Percentiles rank a stretch among this genome's conserved stretches.
These are phyloP conservation scores for Biscutella auriculata DNA, from an alignment of 441 rosid species.

Conservation along the genomic window DNA sequence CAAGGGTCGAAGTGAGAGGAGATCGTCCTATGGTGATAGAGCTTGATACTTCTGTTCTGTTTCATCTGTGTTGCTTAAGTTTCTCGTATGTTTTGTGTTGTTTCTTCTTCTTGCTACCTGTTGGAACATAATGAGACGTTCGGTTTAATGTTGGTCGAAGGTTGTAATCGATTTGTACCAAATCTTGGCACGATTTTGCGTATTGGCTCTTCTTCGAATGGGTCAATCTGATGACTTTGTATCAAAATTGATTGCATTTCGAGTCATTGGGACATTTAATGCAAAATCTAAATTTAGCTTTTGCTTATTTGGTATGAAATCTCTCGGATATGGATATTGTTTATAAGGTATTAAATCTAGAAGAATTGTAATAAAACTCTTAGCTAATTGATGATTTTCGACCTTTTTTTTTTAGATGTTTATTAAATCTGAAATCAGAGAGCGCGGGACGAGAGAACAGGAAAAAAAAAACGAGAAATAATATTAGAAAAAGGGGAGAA, in stretches of 20 bases:
- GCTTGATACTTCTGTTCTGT: conserved; percentile 13
- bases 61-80: neutral
- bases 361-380: neutral
- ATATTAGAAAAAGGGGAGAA: too few species aligned
- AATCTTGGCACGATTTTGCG: too few species aligned
- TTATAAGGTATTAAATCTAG: neutral
- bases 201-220: too few species aligned
- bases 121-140: too few species aligned
- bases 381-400: neutral
- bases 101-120: too few species aligned
- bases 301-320: conserved; percentile 1
- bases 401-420: neutral
- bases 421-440: conserved; percentile 19
- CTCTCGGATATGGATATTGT: neutral
- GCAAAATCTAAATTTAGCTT: neutral
- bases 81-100: neutral
- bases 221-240: neutral
- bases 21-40: conserved; percentile 14
- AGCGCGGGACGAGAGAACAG: conserved; percentile 25
- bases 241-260: neutral
- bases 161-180: too few species aligned
- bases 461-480: neutral
- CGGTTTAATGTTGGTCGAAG: too few species aligned
- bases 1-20: conserved; percentile 20
- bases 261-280: neutral